Evolutionary conservation across 164 flowering plant genomes (phyloP).

Genomic region (Houttuynia cordata): DNA sequence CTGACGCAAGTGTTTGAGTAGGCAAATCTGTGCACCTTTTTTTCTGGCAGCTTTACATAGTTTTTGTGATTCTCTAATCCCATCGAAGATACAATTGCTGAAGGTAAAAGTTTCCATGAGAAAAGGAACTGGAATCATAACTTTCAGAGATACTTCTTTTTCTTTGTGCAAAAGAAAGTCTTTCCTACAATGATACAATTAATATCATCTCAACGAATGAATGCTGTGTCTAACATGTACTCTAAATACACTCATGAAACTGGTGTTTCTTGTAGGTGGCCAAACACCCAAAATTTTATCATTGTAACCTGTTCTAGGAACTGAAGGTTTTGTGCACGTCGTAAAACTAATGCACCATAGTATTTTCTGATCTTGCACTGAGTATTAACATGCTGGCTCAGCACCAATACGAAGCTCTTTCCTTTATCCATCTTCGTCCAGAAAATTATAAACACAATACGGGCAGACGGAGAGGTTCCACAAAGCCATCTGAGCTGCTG

Average conservation of each 20-base stretch:
- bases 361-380: background rate
- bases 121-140: background rate
- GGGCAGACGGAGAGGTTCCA: background rate
- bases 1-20: too few relatives aligned
- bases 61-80: too few relatives aligned
- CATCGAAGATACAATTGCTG: background rate
- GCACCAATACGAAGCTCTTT: background rate
- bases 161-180: background rate
- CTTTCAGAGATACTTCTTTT: background rate
- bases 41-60: too few relatives aligned
- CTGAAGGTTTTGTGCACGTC: background rate
- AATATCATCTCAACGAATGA: conserved; percentile 3
- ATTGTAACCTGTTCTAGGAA: background rate
- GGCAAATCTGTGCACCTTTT: too few relatives aligned
- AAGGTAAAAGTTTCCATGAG: background rate
- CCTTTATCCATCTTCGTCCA: background rate
- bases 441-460: background rate
- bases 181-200: background rate
- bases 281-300: background rate
- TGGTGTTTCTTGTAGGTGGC: background rate
- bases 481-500: background rate
- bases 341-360: background rate
- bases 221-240: background rate
- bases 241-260: background rate
- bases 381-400: background rate